phyloP scores from a whole-genome alignment of 2,329 filamentous ascomycete species.

The Fusarium nematophilum region DNA sequence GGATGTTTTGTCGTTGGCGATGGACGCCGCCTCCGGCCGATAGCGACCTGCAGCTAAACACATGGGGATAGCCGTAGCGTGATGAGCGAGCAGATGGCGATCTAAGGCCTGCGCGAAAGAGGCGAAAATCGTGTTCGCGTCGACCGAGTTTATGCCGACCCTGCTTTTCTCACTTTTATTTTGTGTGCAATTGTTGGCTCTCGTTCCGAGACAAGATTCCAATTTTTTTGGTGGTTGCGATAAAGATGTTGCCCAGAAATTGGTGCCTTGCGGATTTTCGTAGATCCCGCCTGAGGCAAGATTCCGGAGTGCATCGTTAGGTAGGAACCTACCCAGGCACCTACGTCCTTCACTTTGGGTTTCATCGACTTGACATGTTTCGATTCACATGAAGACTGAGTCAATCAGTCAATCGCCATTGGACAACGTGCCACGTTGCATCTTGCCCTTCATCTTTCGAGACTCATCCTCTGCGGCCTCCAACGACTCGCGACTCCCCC shows the following conservation, averaged over 20 bases:
- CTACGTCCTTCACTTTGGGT: no score
- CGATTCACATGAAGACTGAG: no score
- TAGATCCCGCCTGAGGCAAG: constrained; percentile 35
- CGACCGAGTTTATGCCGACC: constrained; percentile 9
- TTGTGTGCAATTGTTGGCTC: constrained; percentile 13
- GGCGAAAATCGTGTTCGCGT: constrained; percentile 26
- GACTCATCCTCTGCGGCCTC: no score
- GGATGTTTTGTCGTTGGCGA: constrained; percentile 15
- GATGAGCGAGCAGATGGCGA: constrained; percentile 37
- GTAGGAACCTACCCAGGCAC: constrained; percentile 6
- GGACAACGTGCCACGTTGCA: no score
- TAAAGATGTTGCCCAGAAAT: background rate
- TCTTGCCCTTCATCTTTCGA: no score
- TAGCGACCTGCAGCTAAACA: constrained; percentile 40
- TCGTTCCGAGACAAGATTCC: background rate
- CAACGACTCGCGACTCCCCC: background rate
- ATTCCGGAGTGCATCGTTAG: constrained; percentile 36
- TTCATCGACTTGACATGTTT: no score
- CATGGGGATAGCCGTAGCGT: constrained; percentile 24
- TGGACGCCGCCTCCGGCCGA: constrained; percentile 35
- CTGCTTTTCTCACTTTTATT: background rate
- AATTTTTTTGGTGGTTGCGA: background rate
- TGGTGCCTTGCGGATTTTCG: constrained; percentile 3
- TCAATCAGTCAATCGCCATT: no score
- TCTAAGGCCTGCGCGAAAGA: constrained; percentile 19